Conservation (phyloP, 768 basidiomycete genomes). For the Hygrocybe punicea region DNA sequence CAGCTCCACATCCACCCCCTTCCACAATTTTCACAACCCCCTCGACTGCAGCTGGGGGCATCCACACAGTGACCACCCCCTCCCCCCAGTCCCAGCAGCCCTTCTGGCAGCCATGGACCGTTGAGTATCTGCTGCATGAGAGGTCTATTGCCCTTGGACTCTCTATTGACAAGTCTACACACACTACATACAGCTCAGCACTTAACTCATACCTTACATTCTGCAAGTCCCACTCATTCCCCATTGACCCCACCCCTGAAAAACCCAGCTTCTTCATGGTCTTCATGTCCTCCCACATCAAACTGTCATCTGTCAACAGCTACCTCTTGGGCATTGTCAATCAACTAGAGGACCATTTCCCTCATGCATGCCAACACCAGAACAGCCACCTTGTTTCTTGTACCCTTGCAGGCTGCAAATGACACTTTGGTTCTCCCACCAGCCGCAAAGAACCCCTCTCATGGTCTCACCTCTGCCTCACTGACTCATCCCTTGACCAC, state of each 20-base stretch:
- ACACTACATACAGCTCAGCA: constrained; percentile 18
- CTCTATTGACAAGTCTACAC: constrained; percentile 15
- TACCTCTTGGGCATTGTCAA: constrained; percentile 25
- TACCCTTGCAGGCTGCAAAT: constrained; percentile 10
- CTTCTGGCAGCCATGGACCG: constrained; percentile 27
- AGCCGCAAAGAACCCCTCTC: constrained; percentile 9
- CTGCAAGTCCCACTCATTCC: constrained; percentile 18
- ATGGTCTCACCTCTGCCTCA: constrained; percentile 4
- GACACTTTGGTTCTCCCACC: background rate
- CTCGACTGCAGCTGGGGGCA: constrained; percentile 21
- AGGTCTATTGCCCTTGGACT: constrained; percentile 23
- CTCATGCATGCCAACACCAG: constrained; percentile 2
- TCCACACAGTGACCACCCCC: constrained; percentile 4
- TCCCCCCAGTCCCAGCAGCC: constrained; percentile 32
- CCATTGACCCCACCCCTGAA: constrained; percentile 26
- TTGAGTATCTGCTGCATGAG: constrained; percentile 29
- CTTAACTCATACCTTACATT: constrained; percentile 28
- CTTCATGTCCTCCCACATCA: no score
- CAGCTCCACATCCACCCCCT: constrained; percentile 3
- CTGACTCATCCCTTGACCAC: background rate
- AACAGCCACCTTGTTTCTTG: constrained; percentile 4
- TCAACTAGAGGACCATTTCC: constrained; percentile 19
- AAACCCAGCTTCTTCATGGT: constrained; percentile 29
- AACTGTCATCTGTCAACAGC: constrained; percentile 14
- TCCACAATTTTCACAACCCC: constrained; percentile 13